Conservation (phyloP, 768 basidiomycete genomes). For the Leccinellum rugosiceps region DNA sequence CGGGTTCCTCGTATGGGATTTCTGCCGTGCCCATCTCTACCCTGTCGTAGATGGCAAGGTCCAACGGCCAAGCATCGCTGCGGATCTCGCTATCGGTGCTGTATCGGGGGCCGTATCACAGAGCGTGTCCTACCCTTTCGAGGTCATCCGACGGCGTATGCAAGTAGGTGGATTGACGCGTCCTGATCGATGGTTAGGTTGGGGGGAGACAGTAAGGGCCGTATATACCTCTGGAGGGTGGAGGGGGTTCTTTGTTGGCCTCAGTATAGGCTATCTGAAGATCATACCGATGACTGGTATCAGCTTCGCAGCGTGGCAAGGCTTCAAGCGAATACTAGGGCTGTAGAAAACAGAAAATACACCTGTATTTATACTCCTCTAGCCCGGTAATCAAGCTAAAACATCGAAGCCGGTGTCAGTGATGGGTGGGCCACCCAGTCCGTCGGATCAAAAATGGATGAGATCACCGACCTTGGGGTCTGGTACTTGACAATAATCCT, state of each 20-base stretch:
- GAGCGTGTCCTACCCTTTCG: slow-evolving; percentile 92
- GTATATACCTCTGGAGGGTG: slow-evolving; percentile 72
- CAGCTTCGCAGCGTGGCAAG: slow-evolving; percentile 88
- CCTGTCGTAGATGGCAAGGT: slow-evolving; percentile 43
- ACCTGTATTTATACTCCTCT: not conserved
- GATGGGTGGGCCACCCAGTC: not conserved
- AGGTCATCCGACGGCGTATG: slow-evolving; percentile 88
- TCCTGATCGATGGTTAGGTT: slow-evolving; percentile 74
- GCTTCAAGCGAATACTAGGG: slow-evolving; percentile 28
- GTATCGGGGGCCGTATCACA: slow-evolving; percentile 82
- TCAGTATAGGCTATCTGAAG: slow-evolving; percentile 91
- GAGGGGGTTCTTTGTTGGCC: slow-evolving; percentile 88
- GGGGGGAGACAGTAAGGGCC: slow-evolving; percentile 61
- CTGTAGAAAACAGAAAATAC: slow-evolving; percentile 21
- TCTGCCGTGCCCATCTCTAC: slow-evolving; percentile 57
- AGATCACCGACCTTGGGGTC: no score
- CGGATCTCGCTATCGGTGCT: slow-evolving; percentile 82
- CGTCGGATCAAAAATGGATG: not conserved
- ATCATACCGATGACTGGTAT: slow-evolving; percentile 95
- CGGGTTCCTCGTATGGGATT: slow-evolving; percentile 91
- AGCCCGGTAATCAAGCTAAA: not conserved
- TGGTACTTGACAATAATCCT: no score
- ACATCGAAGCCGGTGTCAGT: not conserved
- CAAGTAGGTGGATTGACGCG: slow-evolving; percentile 86
- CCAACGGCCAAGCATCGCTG: slow-evolving; percentile 39